phyloP scores from a whole-genome alignment of 2,329 filamentous ascomycete species.

The Aspergillus texensis region DNA sequence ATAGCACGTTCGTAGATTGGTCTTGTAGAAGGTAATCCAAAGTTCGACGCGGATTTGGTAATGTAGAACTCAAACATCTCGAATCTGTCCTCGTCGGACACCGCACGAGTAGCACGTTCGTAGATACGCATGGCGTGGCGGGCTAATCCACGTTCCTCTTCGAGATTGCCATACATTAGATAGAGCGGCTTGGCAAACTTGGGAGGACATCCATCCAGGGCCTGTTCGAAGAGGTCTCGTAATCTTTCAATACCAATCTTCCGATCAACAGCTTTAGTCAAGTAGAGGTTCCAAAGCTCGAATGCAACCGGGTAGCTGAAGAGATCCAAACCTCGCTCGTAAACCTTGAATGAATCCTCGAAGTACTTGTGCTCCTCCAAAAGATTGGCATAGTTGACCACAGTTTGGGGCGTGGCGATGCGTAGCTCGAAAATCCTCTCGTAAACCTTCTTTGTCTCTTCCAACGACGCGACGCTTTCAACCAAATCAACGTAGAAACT shows the following conservation, averaged over 20 bases:
- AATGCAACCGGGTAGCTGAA: constrained; percentile 98
- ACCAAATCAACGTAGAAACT: constrained; percentile 98
- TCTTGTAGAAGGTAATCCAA: constrained; percentile 89
- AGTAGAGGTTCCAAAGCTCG: constrained; percentile 96
- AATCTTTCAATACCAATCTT: constrained; percentile 94
- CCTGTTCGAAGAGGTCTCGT: constrained; percentile 94
- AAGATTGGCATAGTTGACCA: constrained; percentile 97
- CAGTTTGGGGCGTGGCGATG: constrained; percentile 95
- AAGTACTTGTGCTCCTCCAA: constrained; percentile 93
- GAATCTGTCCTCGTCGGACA: constrained; percentile 89
- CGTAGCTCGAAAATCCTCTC: constrained; percentile 97
- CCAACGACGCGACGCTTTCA: constrained; percentile 86
- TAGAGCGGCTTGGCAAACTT: constrained; percentile 96
- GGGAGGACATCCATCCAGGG: constrained; percentile 89
- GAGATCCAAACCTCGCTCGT: constrained; percentile 93
- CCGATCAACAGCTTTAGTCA: constrained; percentile 94
- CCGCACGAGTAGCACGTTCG: constrained; percentile 91
- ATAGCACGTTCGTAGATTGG: constrained; percentile 97
- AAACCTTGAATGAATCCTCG: constrained; percentile 97
- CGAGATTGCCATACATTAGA: constrained; percentile 96
- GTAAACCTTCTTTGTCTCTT: constrained; percentile 92
- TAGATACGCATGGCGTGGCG: constrained; percentile 99
- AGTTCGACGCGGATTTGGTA: constrained; percentile 97
- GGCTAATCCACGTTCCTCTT: constrained; percentile 92
- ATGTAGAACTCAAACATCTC: constrained; percentile 99